Evolutionary conservation across 805 yeast species (phyloP).

Genomic region (Wickerhamiella allomyrinae): DNA sequence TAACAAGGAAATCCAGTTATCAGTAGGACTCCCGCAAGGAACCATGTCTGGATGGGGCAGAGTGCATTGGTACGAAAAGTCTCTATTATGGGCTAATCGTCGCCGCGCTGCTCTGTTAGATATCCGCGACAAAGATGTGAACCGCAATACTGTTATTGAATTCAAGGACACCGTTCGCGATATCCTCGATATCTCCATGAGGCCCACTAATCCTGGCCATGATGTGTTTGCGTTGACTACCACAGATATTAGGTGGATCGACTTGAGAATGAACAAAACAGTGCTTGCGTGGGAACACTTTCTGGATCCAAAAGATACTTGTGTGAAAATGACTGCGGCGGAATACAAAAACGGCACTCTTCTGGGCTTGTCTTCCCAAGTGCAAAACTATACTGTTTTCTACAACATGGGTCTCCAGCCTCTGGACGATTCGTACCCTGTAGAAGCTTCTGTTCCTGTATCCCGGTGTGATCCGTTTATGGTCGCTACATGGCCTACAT

Average conservation of each 20-base stretch:
- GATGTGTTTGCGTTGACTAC: slow-evolving; percentile 47
- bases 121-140: slow-evolving; percentile 3
- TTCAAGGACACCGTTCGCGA: slow-evolving; percentile 7
- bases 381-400: slow-evolving; percentile 24
- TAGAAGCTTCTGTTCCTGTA: no score
- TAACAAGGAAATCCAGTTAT: slow-evolving; percentile 2
- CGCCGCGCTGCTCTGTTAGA: slow-evolving; percentile 8
- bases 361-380: slow-evolving; percentile 22
- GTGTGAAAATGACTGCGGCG: slow-evolving; percentile 31
- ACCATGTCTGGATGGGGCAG: slow-evolving; percentile 14
- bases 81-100: slow-evolving; percentile 13
- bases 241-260: slow-evolving; percentile 45
- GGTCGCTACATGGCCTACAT: slow-evolving; percentile 15
- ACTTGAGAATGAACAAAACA: slow-evolving; percentile 28
- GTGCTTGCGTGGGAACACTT: slow-evolving; percentile 63
- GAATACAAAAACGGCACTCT: slow-evolving; percentile 12
- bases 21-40: slow-evolving; percentile 6
- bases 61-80: slow-evolving; percentile 2
- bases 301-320: slow-evolving; percentile 39
- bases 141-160: slow-evolving; percentile 1
- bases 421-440: slow-evolving; percentile 18
- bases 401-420: slow-evolving; percentile 24
- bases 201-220: slow-evolving; percentile 16
- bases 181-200: slow-evolving; percentile 10
- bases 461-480: slow-evolving; percentile 19